Percentiles rank a stretch among this genome's conserved stretches.
Evolutionary conservation across 768 basidiomycete genomes (phyloP).

Genomic region (Calvatia gigantea): DNA sequence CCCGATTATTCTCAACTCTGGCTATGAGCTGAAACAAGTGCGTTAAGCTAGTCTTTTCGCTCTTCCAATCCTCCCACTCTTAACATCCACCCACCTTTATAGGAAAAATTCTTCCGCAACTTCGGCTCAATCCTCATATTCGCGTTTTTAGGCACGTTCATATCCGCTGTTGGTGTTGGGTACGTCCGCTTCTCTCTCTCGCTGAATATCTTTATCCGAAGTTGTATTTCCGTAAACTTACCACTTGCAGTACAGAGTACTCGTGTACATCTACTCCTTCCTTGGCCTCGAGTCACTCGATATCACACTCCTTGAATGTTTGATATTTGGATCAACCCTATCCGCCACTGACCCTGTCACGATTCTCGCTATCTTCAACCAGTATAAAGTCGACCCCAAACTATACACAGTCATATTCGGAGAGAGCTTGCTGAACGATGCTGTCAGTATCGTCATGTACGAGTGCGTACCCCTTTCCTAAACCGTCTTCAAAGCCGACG

Average conservation of each 20-base stretch:
- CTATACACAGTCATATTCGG: conserved; percentile 97
- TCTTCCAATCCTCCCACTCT: not conserved
- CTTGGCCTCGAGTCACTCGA: conserved; percentile 88
- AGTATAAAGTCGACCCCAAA: conserved; percentile 98
- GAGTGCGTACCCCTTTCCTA: conserved; percentile 63
- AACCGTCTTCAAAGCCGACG: not conserved
- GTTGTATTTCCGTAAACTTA: conserved; percentile 28
- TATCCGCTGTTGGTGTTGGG: conserved; percentile 96
- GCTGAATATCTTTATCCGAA: not conserved
- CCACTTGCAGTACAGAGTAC: conserved; percentile 63
- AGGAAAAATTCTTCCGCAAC: conserved; percentile 99
- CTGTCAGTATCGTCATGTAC: conserved; percentile 99
- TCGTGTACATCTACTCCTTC: conserved; percentile 93
- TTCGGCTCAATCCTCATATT: conserved; percentile 95
- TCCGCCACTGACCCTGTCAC: conserved; percentile 98
- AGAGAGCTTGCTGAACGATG: conserved; percentile 95
- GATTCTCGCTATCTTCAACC: conserved; percentile 96
- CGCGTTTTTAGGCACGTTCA: conserved; percentile 93
- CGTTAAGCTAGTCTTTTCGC: conserved; percentile 17
- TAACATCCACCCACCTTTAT: conserved; percentile 13
- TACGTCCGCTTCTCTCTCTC: conserved; percentile 40
- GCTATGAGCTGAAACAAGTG: conserved; percentile 96
- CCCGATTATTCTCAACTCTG: conserved; percentile 96
- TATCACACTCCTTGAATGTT: conserved; percentile 85
- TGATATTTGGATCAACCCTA: conserved; percentile 94